Evolutionary conservation across 2,329 filamentous ascomycete genomes (phyloP), one percentile per base, ranked within the genome.

Genomic region (Alternaria metachromatica): DNA sequence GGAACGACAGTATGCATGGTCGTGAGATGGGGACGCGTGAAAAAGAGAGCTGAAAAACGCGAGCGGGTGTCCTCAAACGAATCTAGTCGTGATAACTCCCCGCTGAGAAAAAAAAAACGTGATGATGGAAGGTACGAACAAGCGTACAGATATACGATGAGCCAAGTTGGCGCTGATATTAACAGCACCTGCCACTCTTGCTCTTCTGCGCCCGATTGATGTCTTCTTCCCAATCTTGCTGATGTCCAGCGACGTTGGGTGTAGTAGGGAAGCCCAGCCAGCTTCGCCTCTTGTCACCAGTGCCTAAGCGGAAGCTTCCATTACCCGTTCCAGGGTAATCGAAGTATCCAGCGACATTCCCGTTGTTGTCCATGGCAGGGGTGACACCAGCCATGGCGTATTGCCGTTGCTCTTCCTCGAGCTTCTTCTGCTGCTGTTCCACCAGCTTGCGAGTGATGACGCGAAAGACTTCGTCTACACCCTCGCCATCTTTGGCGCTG

Each of bases 381-480:
- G 84, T 85, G 23, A 79, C 77, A 9, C 81, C 81, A 43, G 78
- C 80, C 45, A 78, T 72, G 12, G 80, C 77, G 18, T 84, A 81
- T 57, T 83, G 80, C 53, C 82, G 66, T 18, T 83, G 77, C 56
- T 87, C 85, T 13, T 83, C 81, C 64, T 87, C 86, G 13, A 86
- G 76, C 49, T 83, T 84, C 60, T 84, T 84, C 46, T 90, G 84
- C 63, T 85, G 83, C 75, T 95, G 88, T 82, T 97, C 95, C 6
- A 90, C 89, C 18, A 91, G 81, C 82, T 97, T 97, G 73, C 96
- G 85, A 9, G 94, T 96, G 49, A 94, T 91, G 25, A 97, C 93
- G 2, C 95, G 87, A 74, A 98, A 98, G 0, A 99, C 94, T 81
- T 98, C 96, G 72, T 98, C 96, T 18, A 99, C 94, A 18, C 95